Base-by-base conservation (phyloP, 805 yeast genomes). In the Zygotorulaspora florentina region DNA sequence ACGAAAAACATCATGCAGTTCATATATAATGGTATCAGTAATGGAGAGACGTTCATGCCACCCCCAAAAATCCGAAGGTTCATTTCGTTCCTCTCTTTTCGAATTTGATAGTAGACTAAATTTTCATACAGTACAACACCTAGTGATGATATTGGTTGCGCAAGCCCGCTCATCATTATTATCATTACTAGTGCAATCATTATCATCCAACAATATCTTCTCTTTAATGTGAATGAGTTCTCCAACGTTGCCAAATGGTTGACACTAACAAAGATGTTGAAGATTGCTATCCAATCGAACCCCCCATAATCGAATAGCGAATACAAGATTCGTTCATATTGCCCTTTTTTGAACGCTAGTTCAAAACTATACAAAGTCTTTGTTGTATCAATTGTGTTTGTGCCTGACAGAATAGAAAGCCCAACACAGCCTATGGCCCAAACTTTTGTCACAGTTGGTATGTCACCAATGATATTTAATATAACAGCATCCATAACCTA, bases 401-500 rank as follows among this genome's bases (percentile, higher is more conserved):
- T 55, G 37, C 62, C 57, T 17, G 65, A 68, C 16, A 70, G 53
- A 6, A 66, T 44, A 1, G 73, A 64, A 12, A 69, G 52, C 4
- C 58, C 64, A 4, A 69, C 52, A n/a, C 70, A 59, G 1, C 72
- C 72, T 0, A 65, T 20, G 2, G 65, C 51, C 65, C 71, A 70
- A 1, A 57, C 35, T 47, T 72, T 62, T 1, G 79, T 74, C 10
- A 73, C 71, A 2, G 68, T 65, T 0, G 78, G 78, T 3, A 61
- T 47, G 38, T 58, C 64, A 10, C 55, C 64, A 8, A 62, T 41
- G 18, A 62, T 29, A 46, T 64, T 58, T 15, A 61, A 36, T 25
- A 62, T 15, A 12, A 62, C 42, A 7, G 56, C 62, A 43, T 65
- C 69, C 67, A 62, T 63, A 33, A n/a, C 36, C n/a, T n/a, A 13